Evolutionary conservation across 192 early-diverging fungal species (phyloP).

Genomic region (Bifiguratus adelaidae): DNA sequence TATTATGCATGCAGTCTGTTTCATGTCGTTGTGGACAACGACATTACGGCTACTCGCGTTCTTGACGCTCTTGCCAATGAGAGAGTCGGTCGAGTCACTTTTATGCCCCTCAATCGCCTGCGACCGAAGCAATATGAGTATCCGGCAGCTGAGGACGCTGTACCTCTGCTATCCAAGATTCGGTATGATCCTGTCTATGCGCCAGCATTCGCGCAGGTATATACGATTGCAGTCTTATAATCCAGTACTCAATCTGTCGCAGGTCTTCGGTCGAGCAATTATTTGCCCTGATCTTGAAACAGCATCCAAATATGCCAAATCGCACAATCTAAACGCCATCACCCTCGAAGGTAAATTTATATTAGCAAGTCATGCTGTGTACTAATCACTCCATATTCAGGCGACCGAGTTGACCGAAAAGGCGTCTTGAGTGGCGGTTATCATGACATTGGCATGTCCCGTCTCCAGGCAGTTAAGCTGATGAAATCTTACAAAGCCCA

Average conservation of each 20-base stretch:
- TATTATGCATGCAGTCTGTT: conserved; percentile 55
- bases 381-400: conserved; percentile 4
- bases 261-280: conserved; percentile 84
- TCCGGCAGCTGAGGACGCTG: conserved; percentile 57
- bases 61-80: conserved; percentile 46
- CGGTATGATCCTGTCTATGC: conserved; percentile 55
- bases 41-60: conserved; percentile 74
- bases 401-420: conserved; percentile 86
- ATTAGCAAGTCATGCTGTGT: background rate
- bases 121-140: conserved; percentile 45
- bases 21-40: conserved; percentile 93
- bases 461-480: conserved; percentile 61
- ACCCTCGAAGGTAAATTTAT: conserved; percentile 63
- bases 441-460: conserved; percentile 57
- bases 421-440: conserved; percentile 91
- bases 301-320: conserved; percentile 66
- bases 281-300: conserved; percentile 79
- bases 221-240: background rate
- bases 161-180: conserved; percentile 76
- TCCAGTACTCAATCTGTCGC: background rate
- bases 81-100: conserved; percentile 78
- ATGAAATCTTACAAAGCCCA: conserved; percentile 37
- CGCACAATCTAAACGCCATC: conserved; percentile 69
- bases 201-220: conserved; percentile 75
- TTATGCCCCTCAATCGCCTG: conserved; percentile 92